Evolutionary conservation across 2,329 filamentous ascomycete species (phyloP), one percentile per base, ranked within the genome.

Genomic region (Fusarium sp.): DNA sequence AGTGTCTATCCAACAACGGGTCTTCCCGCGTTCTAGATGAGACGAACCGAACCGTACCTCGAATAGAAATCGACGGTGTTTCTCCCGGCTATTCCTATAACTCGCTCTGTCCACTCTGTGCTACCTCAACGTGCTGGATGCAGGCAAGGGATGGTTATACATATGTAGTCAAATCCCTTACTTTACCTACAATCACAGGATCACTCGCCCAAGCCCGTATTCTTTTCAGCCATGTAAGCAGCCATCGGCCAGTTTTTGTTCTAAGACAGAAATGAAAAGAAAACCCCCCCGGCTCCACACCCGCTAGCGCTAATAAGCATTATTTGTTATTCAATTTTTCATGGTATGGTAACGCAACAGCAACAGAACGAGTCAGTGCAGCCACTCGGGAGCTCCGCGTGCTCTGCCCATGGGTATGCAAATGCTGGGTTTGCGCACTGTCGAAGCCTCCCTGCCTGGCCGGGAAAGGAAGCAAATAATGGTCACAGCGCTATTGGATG

Each of bases 361-460:
- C 52, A 55, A 45, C 20, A 44, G 38, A 32, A 35, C 23, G 30
- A 68, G 42, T 27, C 41, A 59, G 58, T 45, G 40, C 53, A 48
- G 42, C 67, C 70, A 71, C 55, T 71, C 70, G 67, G 67, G 67
- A 68, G 63, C 63, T 59, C 69, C 55, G 63, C 63, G 44, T 53
- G 38, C 27, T 64, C 53, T 48, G 52, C 53, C 41, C 46, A 57
- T 41, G 33, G 30, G 20, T 35, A 57, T 64, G 52, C 44, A 48
- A 52, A 46, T 55, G 41, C 55, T 30, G 37, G 20, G 30, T 55
- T 52, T 60, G 20, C 35, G 57, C 53, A 67, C 53, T 57, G 49
- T 55, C 27, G 17, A 50, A 67, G 32, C n/a, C 48, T 41, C 27
- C 20, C 54, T 32, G 18, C 40, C 17, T 38, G 53, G 38, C 33